phyloP scores from a whole-genome alignment of 140 eudicot genomes.

The Artemisia princeps region DNA sequence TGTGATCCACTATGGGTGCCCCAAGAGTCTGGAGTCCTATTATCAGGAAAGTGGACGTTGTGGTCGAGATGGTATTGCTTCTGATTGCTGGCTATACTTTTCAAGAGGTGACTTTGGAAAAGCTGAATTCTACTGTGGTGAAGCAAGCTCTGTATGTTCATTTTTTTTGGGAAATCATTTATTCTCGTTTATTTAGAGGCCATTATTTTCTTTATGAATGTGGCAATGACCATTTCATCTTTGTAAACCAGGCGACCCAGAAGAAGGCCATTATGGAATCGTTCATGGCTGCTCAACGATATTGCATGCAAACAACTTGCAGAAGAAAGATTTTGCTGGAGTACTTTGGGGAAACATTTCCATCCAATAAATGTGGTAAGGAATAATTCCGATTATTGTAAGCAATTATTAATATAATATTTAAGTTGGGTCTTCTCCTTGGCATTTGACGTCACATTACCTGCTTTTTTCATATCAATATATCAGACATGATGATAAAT shows the following conservation, averaged over 20 bases:
- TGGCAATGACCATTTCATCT: not conserved
- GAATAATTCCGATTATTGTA: constrained; percentile 1
- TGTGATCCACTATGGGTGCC: constrained; percentile 88
- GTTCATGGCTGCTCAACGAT: constrained; percentile 63
- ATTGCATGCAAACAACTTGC: constrained; percentile 80
- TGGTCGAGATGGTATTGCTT: constrained; percentile 82
- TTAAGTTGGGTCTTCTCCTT: not conserved
- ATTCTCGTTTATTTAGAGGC: constrained; percentile 3
- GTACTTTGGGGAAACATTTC: constrained; percentile 62
- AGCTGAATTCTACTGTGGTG: constrained; percentile 75
- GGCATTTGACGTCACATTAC: too few relatives aligned
- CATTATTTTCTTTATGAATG: not conserved
- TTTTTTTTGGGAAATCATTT: not conserved
- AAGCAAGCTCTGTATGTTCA: constrained; percentile 57
- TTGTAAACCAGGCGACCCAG: constrained; percentile 52
- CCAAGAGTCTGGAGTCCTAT: constrained; percentile 86
- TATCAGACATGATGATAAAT: too few relatives aligned
- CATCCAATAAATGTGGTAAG: constrained; percentile 59
- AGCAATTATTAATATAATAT: not conserved
- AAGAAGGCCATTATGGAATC: constrained; percentile 81
- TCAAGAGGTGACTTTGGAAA: constrained; percentile 72
- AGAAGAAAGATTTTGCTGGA: constrained; percentile 67
- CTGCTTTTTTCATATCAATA: too few relatives aligned
- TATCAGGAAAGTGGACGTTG: constrained; percentile 99
- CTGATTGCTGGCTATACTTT: constrained; percentile 73